A percentile compares a stretch with the other conserved stretches of the same genome.
Conservation (phyloP, 2,329 filamentous ascomycete genomes). For the Rachicladosporium sp. region DNA sequence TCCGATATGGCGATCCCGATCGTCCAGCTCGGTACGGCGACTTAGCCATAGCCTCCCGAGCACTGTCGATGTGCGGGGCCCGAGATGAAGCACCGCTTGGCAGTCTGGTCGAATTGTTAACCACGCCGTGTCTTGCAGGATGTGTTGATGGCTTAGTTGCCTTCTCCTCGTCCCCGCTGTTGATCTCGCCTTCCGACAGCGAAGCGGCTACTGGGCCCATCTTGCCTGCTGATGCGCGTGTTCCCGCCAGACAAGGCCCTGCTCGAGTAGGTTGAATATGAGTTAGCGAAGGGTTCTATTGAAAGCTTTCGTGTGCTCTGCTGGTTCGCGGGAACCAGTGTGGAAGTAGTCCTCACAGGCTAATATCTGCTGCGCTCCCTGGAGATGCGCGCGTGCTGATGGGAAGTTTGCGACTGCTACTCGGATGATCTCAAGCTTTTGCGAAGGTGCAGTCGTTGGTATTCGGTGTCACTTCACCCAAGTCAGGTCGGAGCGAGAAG, state of each 20-base stretch:
- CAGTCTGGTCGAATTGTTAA: slow-evolving; percentile 86
- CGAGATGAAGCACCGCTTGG: slow-evolving; percentile 23
- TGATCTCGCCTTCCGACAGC: slow-evolving; percentile 77
- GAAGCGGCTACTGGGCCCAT: slow-evolving; percentile 35
- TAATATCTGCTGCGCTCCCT: slow-evolving; percentile 9
- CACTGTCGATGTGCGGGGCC: slow-evolving; percentile 11
- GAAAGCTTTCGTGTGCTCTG: slow-evolving; percentile 1
- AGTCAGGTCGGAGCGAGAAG: too few relatives aligned
- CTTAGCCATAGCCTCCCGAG: slow-evolving; percentile 16
- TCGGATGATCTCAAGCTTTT: not conserved
- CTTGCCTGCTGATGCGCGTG: slow-evolving; percentile 10
- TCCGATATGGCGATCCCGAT: slow-evolving; percentile 40
- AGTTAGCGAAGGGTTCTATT: slow-evolving; percentile 14
- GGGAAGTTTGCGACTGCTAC: slow-evolving; percentile 2
- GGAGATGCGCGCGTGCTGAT: not conserved
- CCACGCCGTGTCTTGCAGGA: slow-evolving; percentile 62
- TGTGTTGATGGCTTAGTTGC: slow-evolving; percentile 66
- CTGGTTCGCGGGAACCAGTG: slow-evolving; percentile 15
- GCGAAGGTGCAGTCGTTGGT: not conserved
- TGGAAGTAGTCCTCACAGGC: slow-evolving; percentile 19
- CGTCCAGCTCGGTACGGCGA: slow-evolving; percentile 21
- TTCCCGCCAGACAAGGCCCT: slow-evolving; percentile 11
- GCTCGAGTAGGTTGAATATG: slow-evolving; percentile 7
- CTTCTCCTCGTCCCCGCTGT: slow-evolving; percentile 59
- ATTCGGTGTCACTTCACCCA: too few relatives aligned